A percentile compares a stretch with the other conserved stretches of the same genome.
Conservation (phyloP, 1,139 yeast species). For the Arxiozyma bovina region DNA sequence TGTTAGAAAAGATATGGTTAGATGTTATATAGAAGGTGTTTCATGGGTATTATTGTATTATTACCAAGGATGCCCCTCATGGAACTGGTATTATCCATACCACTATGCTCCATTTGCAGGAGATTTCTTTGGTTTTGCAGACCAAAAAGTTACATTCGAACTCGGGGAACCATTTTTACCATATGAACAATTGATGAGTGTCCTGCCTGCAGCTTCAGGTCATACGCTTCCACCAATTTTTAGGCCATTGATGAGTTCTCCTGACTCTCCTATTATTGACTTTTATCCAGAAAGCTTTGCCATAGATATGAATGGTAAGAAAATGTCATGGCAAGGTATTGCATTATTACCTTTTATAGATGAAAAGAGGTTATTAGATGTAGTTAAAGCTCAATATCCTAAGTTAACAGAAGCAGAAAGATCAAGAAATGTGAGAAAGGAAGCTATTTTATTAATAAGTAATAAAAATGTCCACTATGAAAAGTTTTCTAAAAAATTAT, state of each 20-base stretch:
- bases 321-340: constrained; percentile 92
- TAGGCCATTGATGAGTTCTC: constrained; percentile 72
- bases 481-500: constrained; percentile 24
- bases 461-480: constrained; percentile 39
- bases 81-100: constrained; percentile 97
- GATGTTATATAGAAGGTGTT: constrained; percentile 82
- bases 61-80: constrained; percentile 95
- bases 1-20: constrained; percentile 54
- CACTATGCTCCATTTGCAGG: constrained; percentile 97
- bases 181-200: constrained; percentile 95
- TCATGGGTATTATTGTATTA: constrained; percentile 91
- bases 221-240: constrained; percentile 81
- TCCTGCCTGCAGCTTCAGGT: constrained; percentile 93
- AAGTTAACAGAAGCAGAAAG: constrained; percentile 59
- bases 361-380: constrained; percentile 58
- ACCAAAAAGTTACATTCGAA: constrained; percentile 53
- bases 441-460: constrained; percentile 55
- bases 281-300: constrained; percentile 85
- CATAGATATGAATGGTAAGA: constrained; percentile 92
- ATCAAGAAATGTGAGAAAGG: constrained; percentile 57
- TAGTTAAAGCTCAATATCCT: constrained; percentile 58
- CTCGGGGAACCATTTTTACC: constrained; percentile 82
- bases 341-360: constrained; percentile 87
- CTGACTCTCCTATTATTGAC: constrained; percentile 77
- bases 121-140: constrained; percentile 61